Percentiles rank a stretch among this genome's conserved stretches.
Conservation (phyloP, 305 asterid genomes). For the Fraxinus angustifolia region DNA sequence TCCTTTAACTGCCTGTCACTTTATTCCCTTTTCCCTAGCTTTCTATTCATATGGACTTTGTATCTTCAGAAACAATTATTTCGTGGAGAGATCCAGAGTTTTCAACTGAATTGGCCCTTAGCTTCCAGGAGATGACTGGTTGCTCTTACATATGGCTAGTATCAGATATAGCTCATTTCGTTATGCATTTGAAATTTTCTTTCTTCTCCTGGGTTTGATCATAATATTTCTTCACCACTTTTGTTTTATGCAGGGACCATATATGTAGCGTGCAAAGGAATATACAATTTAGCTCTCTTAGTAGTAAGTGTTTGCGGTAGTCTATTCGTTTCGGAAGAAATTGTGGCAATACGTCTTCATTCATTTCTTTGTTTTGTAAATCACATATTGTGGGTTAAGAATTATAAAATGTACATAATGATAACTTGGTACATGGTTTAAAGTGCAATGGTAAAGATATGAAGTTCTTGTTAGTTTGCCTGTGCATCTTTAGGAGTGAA, state of each 20-base stretch:
- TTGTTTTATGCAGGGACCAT: slow-evolving; percentile 69
- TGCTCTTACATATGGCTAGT: slow-evolving; percentile 96
- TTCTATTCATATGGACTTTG: slow-evolving; percentile 3
- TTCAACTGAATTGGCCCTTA: slow-evolving; percentile 93
- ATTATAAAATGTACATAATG: neutral
- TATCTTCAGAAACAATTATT: slow-evolving; percentile 73
- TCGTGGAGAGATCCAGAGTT: slow-evolving; percentile 97
- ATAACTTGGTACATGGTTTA: neutral
- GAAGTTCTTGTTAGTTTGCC: neutral
- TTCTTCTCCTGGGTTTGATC: slow-evolving; percentile 7
- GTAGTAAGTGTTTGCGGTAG: slow-evolving; percentile 54
- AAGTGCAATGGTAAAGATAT: neutral
- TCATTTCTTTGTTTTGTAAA: neutral
- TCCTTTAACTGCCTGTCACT: neutral
- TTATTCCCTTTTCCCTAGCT: slow-evolving; percentile 14
- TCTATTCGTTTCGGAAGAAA: neutral
- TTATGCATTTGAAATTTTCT: neutral
- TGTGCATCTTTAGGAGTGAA: slow-evolving; percentile 3
- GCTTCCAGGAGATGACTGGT: slow-evolving; percentile 94
- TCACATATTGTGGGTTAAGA: neutral
- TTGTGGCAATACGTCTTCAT: neutral
- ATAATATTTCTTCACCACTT: neutral
- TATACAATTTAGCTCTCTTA: slow-evolving; percentile 69
- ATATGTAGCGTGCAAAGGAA: slow-evolving; percentile 82
- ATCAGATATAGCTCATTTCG: slow-evolving; percentile 12